Base-by-base conservation (phyloP, 2,329 filamentous ascomycete genomes). In the Arthrocladium fulminans region DNA sequence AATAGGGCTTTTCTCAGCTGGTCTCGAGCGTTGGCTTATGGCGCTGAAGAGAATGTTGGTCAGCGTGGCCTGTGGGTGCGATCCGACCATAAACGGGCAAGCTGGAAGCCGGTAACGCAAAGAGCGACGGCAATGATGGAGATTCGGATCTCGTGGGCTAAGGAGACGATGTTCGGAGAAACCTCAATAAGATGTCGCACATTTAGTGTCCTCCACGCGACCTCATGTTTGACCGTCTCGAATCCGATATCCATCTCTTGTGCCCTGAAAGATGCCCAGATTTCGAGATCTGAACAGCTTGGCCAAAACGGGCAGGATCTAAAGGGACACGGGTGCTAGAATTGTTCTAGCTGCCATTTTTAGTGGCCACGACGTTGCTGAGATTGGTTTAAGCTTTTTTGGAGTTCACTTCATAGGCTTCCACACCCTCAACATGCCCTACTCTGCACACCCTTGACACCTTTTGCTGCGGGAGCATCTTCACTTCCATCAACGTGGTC, bases 181-280 rank as follows among this genome's bases (percentile, higher is more conserved):
- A 77, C 61, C 53, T 76, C 70, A 51, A 80, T 57, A 24, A 69
- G 69, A 56, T 79, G 74, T 53, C 69, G 65, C 54, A 79, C 69
- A 47, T 69, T 63, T 50, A 73, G 56, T 54, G 59, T 64, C 41
- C 63, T 63, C 43, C 69, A 65, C 52, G 64, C 62, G 52, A 73
- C 60, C 52, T 68, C 64, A 60, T 74, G 72, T 57, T 67, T 68
- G 45, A 74, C 64, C 49, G 65, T 67, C 42, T 57, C 47, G 15
- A 49, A 13, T 19, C 27, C 39, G 20, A 44, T 6, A 29, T 49
- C 55, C 69, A 57, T 57, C 3, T 45, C 43, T 7, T 35, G 32
- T n/a, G 32, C n/a, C n/a, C n/a, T n/a, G 22, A n/a, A 34, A 9
- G 15, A 32, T 17, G 13, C 19, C 27, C 27, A 30, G 24, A 19